A percentile compares a stretch with the other conserved stretches of the same genome.
phyloP scores from a whole-genome alignment of 805 yeast genomes.

The Brettanomyces nanus region DNA sequence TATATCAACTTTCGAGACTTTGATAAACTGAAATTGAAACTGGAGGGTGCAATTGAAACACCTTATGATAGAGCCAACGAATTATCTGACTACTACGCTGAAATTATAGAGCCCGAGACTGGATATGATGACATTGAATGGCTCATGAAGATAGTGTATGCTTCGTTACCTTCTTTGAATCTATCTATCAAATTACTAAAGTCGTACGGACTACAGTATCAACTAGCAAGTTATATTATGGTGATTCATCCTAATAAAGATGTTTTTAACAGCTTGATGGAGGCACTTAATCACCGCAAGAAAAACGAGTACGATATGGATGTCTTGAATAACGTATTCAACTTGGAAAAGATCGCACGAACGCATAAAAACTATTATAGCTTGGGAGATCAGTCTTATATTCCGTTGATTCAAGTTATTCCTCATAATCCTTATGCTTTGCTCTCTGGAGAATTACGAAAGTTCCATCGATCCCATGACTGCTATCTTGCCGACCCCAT shows the following conservation, averaged over 20 bases:
- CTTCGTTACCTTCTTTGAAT: constrained; percentile 27
- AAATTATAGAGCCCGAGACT: constrained; percentile 8
- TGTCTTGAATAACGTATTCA: constrained; percentile 32
- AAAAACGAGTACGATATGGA: constrained; percentile 49
- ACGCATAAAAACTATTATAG: neutral
- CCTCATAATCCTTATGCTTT: constrained; percentile 47
- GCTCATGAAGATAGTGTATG: constrained; percentile 4
- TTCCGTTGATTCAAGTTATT: constrained; percentile 29
- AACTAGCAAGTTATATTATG: constrained; percentile 43
- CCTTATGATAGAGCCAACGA: constrained; percentile 13
- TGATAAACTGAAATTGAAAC: constrained; percentile 9
- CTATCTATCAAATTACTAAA: constrained; percentile 5
- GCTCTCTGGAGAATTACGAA: constrained; percentile 40
- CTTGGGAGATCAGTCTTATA: constrained; percentile 9
- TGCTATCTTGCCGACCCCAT: constrained; percentile 36
- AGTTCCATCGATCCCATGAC: constrained; percentile 27
- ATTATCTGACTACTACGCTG: constrained; percentile 14
- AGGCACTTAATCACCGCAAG: constrained; percentile 20
- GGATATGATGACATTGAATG: constrained; percentile 6
- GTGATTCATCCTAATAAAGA: constrained; percentile 42
- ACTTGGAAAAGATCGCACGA: constrained; percentile 13
- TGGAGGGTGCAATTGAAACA: constrained; percentile 10
- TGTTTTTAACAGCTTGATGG: constrained; percentile 16
- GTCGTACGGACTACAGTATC: constrained; percentile 8
- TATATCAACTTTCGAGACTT: constrained; percentile 26